Evolutionary conservation across 148 eudicot species (phyloP), one percentile per base, ranked within the genome.

Genomic region (Selenicereus undatus): DNA sequence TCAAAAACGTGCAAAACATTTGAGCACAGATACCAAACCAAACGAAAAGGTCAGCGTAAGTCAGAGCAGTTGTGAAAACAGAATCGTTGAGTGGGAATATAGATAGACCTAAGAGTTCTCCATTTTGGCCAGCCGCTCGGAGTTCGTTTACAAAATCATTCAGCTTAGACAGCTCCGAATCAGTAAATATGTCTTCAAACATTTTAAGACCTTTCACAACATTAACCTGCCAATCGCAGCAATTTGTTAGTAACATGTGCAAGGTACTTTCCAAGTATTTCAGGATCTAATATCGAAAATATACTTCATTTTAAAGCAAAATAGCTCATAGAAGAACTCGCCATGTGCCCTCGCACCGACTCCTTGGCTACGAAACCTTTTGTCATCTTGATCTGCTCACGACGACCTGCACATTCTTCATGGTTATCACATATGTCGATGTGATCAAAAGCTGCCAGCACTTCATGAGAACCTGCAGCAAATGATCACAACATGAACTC

Each of bases 321-420:
- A 35, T n/a, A 42, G 32, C 68, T 62, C 73, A 76, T 58, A 79
- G 75, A 86, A 91, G 81, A 83, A 90, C 97, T 86, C 84, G 85
- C 98, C 97, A 90, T 94, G 85, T 88, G 98, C 86, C 98, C 98
- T 93, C 87, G 92, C 85, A 93, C 89, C 82, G 91, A 93, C 89
- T 96, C 99, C 93, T 92, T 93, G 65, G 98, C 98, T 78, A 85
- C 86, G 87, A 93, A 96, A 73, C 99, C 99, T 89, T 96, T 96
- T 81, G 94, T 93, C 88, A 92, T 84, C 88, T 91, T 92, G 86
- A 96, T 92, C 77, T 88, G 89, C 82, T 89, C 92, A 79, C 85
- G 89, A 27, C 99, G 95, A 48, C 80, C 86, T 78, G 88, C 89
- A 70, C 97, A 96, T 66, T 86, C 84, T 73, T 93, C 93, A 85